Base-by-base conservation (phyloP, 331 rosid genomes). In the Phaseolus coccineus region DNA sequence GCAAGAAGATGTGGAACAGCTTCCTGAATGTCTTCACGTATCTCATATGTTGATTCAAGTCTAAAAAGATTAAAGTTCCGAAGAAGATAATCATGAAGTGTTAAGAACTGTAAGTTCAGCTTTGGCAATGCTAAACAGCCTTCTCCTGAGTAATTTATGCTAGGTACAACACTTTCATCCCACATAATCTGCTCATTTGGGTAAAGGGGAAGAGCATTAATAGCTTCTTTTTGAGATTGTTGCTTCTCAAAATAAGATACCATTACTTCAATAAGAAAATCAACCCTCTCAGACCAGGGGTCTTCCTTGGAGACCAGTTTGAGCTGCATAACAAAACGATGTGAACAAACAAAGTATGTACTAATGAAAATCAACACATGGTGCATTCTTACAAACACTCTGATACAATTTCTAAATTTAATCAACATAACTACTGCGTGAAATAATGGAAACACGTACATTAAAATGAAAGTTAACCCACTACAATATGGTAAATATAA, bases 81-180 rank as follows among this genome's bases (percentile, higher is more conserved):
- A 35, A 96, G 87, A 63, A 96, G 97, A 90, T 96, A 96, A 82
- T 96, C 98, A 86, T 93, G 99, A 69, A 96, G 95, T 27, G 98
- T 96, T 85, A 96, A 87, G 79, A 96, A 96, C 83, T 93, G 98
- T 73, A 96, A 80, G 86, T 96, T 96, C 55, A 96, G 94, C 83
- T 96, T 96, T 37, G 99, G 99, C 69, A 96, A 93, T 19, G 98
- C 99, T 78, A 96, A 84, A 80, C 99, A 96, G 86, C 99, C 98
- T 86, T 96, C 98, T 24, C 99, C 98, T 11, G 99, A 90, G 86
- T 96, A 96, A 88, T 93, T 96, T 77, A 96, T 93, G 88, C 98
- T 96, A 2, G 99, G 99, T n/a, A 96, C 99, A 72, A 96, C 91
- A 59, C 99, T 96, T 87, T 91, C 99, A 81, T 96, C 98, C 98